Percentiles rank a stretch among this genome's conserved stretches.
Conservation (phyloP, 805 yeast species). For the Ogataea zsoltii region DNA sequence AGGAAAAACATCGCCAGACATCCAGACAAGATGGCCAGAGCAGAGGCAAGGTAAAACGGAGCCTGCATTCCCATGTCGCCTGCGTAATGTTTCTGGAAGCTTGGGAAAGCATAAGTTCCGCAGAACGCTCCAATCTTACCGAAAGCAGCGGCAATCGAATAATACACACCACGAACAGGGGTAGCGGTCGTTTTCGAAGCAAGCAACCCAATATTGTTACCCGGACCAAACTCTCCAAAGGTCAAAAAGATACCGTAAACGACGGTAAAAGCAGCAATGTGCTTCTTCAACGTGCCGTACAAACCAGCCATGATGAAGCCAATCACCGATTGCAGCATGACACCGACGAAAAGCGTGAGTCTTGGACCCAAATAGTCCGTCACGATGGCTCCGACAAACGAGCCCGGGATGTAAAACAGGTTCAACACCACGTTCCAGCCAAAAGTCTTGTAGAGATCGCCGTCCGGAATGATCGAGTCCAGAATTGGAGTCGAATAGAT, state of each 20-base stretch:
- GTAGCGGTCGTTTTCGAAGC: constrained; percentile 87
- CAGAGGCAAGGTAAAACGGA: constrained; percentile 81
- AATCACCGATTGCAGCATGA: constrained; percentile 68
- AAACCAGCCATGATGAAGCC: constrained; percentile 84
- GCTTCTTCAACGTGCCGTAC: constrained; percentile 52
- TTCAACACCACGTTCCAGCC: constrained; percentile 94
- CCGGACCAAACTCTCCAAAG: constrained; percentile 93
- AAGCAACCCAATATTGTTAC: constrained; percentile 85
- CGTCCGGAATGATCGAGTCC: constrained; percentile 54
- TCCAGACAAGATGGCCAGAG: constrained; percentile 74
- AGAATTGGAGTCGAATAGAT: constrained; percentile 77
- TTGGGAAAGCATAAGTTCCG: constrained; percentile 87
- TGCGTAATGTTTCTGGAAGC: constrained; percentile 60
- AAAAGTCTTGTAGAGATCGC: constrained; percentile 68
- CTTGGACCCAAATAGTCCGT: constrained; percentile 95
- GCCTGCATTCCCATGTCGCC: constrained; percentile 67
- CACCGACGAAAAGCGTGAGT: constrained; percentile 69
- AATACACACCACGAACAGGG: constrained; percentile 86
- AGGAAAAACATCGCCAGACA: constrained; percentile 65
- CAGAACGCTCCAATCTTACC: constrained; percentile 94
- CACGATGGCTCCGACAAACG: constrained; percentile 78
- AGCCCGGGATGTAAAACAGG: constrained; percentile 87
- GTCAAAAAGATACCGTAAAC: constrained; percentile 86
- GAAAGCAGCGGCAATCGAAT: constrained; percentile 86
- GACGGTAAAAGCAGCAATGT: constrained; percentile 78